A percentile compares a stretch with the other conserved stretches of the same genome.
These are phyloP conservation scores for Phascolomyces articulosus DNA, from an alignment of 371 early-diverging fungal genomes.

Conservation along the genomic window DNA sequence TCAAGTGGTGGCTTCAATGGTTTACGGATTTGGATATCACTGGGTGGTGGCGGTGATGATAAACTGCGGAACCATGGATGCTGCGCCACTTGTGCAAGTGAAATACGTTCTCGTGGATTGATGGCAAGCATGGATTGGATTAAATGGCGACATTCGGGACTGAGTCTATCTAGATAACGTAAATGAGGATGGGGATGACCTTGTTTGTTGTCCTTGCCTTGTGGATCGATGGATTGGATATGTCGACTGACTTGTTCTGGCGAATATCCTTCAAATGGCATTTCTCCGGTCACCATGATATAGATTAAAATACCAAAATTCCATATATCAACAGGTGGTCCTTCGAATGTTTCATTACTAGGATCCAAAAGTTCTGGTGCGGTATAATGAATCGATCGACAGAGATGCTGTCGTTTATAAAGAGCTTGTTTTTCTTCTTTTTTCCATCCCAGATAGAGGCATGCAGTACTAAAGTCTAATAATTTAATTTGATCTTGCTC, in stretches of 20 bases:
- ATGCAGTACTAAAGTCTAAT: background rate
- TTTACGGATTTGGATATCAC: background rate
- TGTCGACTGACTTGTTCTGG: background rate
- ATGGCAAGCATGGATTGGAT: background rate
- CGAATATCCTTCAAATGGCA: background rate
- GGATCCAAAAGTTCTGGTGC: background rate
- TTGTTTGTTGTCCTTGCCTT: background rate
- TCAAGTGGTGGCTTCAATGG: background rate
- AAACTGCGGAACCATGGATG: conserved; percentile 1
- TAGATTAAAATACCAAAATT: conserved; percentile 1
- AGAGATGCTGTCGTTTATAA: background rate
- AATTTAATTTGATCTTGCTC: background rate
- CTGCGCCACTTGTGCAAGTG: background rate
- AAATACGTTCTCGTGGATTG: background rate
- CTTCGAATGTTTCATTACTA: background rate
- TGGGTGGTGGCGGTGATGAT: background rate
- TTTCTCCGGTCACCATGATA: conserved; percentile 1
- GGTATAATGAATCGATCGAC: conserved; percentile 1
- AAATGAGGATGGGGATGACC: too few species aligned
- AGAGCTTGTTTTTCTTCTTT: background rate
- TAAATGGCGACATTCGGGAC: conserved; percentile 1
- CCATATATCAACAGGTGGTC: background rate
- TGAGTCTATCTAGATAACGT: background rate
- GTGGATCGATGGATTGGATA: background rate
- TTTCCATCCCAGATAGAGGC: background rate